phyloP scores from a whole-genome alignment of 768 basidiomycete genomes.

The Mrakia gelida region DNA sequence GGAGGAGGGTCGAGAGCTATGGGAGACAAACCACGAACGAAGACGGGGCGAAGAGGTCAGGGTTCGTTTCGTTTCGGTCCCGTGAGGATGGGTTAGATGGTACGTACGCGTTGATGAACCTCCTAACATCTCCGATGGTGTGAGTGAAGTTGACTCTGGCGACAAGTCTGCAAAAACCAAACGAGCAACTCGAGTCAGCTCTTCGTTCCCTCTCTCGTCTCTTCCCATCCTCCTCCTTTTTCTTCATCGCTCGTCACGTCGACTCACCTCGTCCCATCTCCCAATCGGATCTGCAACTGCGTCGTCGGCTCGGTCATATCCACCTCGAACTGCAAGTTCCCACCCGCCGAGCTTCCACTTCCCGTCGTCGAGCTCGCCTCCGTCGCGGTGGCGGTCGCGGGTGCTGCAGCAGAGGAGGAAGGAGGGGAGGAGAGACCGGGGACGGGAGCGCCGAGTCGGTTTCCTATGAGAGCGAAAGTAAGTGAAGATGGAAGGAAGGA shows the following conservation, averaged over 20 bases:
- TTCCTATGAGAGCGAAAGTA: conserved; percentile 27
- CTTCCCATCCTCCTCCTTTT: no score
- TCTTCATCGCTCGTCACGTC: no score
- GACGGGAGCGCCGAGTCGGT: conserved; percentile 74
- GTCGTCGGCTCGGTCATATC: conserved; percentile 78
- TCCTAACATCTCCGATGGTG: conserved; percentile 76
- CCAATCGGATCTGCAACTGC: conserved; percentile 81
- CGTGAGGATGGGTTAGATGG: background rate
- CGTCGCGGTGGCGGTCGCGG: conserved; percentile 37
- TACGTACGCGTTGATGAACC: conserved; percentile 81
- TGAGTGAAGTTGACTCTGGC: conserved; percentile 86
- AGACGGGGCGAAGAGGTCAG: background rate
- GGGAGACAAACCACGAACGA: background rate
- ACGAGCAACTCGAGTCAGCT: background rate
- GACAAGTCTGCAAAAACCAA: background rate
- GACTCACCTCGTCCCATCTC: conserved; percentile 76
- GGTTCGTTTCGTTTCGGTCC: no score
- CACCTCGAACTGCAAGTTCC: conserved; percentile 65
- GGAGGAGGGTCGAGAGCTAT: conserved; percentile 68
- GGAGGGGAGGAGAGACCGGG: conserved; percentile 46
- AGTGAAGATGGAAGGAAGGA: background rate
- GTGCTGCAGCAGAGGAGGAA: conserved; percentile 31
- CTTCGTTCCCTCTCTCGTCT: no score
- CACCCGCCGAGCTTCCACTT: conserved; percentile 15
- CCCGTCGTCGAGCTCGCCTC: conserved; percentile 1